Evolutionary conservation across 345 rosid genomes (phyloP), one percentile per base, ranked within the genome.

Genomic region (Raphanus raphanistrum): DNA sequence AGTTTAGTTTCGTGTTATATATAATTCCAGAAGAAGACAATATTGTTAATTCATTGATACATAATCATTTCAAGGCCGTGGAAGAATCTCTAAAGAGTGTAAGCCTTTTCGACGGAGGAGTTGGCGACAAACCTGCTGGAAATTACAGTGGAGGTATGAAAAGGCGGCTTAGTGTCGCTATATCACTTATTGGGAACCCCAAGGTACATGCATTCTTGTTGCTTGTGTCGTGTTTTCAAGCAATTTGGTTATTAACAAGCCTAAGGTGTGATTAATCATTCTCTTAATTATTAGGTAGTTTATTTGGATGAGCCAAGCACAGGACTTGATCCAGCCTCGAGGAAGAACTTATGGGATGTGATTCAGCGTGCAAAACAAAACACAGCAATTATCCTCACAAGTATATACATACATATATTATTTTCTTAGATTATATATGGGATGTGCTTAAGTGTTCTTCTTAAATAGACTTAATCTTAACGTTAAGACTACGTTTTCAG

Each of bases 121-220:
- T 92, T 79, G 97, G 89, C 0, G 93, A 94, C 78, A 94, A 90
- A 81, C 85, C 84, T 65, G 91, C 97, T 32, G 91, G 92, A 28
- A 94, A 94, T 78, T 94, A 92, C 76, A 94, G 97, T 43, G 98
- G 98, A 65, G 98, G 98, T 35, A 94, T 94, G 97, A 94, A 94
- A 84, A 87, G 97, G 85, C 86, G 98, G 84, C 95, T 94, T 38
- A 94, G 98, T 71, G 98, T 94, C 29, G 97, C 97, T 67, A 92
- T 94, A 68, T 94, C 98, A 59, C 87, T 92, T 74, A 94, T 94
- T 36, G 98, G 98, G 66, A 88, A 92, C 79, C 98, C 97, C 43
- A 94, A 87, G 84, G 98, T 89, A 29, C 33, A 38, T 62, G 54
- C 65, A 61, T 29, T 76, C 70, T 69, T 61, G 43, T 15, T 38